Percentiles rank a stretch among this genome's conserved stretches.
Evolutionary conservation across 257 asterid genomes (phyloP).

Genomic region (Voacanga thouarsii): DNA sequence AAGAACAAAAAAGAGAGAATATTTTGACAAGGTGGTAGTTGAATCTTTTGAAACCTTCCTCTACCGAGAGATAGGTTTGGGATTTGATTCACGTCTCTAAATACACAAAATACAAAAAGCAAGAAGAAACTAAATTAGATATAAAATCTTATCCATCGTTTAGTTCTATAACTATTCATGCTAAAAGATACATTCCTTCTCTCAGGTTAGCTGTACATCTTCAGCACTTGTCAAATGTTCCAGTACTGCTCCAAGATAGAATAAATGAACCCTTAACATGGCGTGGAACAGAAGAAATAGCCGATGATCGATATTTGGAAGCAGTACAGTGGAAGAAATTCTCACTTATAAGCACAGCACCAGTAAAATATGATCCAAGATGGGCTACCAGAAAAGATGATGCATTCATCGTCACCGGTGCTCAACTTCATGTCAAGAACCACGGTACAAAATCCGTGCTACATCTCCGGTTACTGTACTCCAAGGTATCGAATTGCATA

Average conservation of each 20-base stretch:
- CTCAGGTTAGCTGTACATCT: conserved; percentile 71
- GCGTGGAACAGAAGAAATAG: conserved; percentile 55
- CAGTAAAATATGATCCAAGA: conserved; percentile 56
- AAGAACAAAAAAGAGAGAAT: too few relatives aligned
- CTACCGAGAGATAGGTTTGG: too few relatives aligned
- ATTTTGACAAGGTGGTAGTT: too few relatives aligned
- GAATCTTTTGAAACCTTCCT: too few relatives aligned
- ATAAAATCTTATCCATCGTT: too few relatives aligned
- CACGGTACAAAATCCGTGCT: conserved; percentile 40
- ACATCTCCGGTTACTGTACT: conserved; percentile 58
- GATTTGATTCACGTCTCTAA: too few relatives aligned
- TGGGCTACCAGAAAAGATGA: conserved; percentile 37
- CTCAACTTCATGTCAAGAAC: conserved; percentile 58
- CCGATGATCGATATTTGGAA: conserved; percentile 52
- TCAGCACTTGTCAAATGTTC: conserved; percentile 61
- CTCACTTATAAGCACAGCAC: conserved; percentile 73
- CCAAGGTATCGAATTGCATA: conserved; percentile 38
- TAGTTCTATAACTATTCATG: not conserved
- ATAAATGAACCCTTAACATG: conserved; percentile 29
- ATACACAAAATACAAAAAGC: too few relatives aligned
- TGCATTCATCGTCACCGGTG: conserved; percentile 80
- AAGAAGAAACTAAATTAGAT: too few relatives aligned
- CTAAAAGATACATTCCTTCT: not conserved
- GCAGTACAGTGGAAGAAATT: conserved; percentile 72
- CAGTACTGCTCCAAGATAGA: conserved; percentile 45